Evolutionary conservation across 768 basidiomycete species (phyloP), one percentile per base, ranked within the genome.

Genomic region (Amanita fuliginea): DNA sequence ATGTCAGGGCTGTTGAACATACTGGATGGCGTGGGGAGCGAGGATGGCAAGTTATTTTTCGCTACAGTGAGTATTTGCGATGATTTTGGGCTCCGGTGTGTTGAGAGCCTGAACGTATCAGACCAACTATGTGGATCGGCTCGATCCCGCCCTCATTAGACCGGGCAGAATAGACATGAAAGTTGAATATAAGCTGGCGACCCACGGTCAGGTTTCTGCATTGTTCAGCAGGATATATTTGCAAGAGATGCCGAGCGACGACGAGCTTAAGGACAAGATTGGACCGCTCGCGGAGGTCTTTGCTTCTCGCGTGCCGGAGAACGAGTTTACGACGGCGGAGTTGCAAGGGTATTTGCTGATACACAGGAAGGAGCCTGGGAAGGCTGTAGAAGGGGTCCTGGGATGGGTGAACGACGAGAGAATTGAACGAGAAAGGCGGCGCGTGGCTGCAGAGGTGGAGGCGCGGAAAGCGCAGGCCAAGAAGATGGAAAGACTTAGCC

Each of bases 1-100:
- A 65, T 81, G 9, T 76, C 74, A 1, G 77, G 77, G 0, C 58
- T 80, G 8, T 56, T 81, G 26, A 81, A 81, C 56, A 74, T 78
- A 6, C 62, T 80, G 18, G 78, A 82, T 55, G 78, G 79, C 3
- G 72, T 78, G 10, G 75, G 74, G 3, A 77, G 76, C 57, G 77
- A 80, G 53, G 78, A 80, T 56, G 80, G 80, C 9, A 76, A 75
- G 52, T 59, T 82, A 13, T 74, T 79, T 54, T 80, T 82, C 49
- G 77, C 77, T 0, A 82, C 80, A 8, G 75, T 75, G 41, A 41
- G 71, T 7, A 9, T 32, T 34, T 11, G 32, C 30, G 30, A 11
- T 30, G 30, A 30, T 30, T 30, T 30, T 28, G 9, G 28, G 30
- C 11, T 8, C n/a, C n/a, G 6, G 6, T 13, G 37, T 3, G 18